A percentile compares a stretch with the other conserved stretches of the same genome.
These are phyloP conservation scores for Biancaea sappan DNA, from an alignment of 306 rosid genomes.

Conservation along the genomic window DNA sequence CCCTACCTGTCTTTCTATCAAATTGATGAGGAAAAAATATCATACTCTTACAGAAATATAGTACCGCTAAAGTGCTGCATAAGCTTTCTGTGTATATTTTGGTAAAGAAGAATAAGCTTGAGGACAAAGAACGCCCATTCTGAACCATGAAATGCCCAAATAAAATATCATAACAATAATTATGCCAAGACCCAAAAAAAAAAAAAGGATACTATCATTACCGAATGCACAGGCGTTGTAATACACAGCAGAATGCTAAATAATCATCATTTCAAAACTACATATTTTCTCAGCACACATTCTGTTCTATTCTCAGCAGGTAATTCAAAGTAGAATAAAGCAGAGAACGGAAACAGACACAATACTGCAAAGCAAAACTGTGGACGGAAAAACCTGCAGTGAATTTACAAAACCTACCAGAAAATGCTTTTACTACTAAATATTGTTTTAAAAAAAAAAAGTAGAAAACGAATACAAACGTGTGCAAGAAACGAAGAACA, in stretches of 20 bases:
- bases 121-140: constrained; percentile 1
- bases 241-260: constrained; percentile 18
- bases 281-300: constrained; percentile 17
- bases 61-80: constrained; percentile 15
- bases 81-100: constrained; percentile 9
- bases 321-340: background rate
- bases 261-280: constrained; percentile 12
- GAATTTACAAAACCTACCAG: constrained; percentile 1
- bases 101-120: background rate
- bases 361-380: background rate
- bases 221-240: constrained; percentile 24
- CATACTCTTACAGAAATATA: constrained; percentile 35
- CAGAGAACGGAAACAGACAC: constrained; percentile 28
- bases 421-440: constrained; percentile 4
- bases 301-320: constrained; percentile 22
- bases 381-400: background rate
- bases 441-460: background rate
- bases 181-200: constrained; percentile 11
- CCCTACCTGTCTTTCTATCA: constrained; percentile 68
- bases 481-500: constrained; percentile 18
- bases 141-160: background rate
- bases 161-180: background rate
- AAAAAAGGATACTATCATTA: background rate
- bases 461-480: constrained; percentile 7
- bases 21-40: constrained; percentile 42